Conservation (phyloP, 2,329 filamentous ascomycete species). For the Alternaria incomplexa region DNA sequence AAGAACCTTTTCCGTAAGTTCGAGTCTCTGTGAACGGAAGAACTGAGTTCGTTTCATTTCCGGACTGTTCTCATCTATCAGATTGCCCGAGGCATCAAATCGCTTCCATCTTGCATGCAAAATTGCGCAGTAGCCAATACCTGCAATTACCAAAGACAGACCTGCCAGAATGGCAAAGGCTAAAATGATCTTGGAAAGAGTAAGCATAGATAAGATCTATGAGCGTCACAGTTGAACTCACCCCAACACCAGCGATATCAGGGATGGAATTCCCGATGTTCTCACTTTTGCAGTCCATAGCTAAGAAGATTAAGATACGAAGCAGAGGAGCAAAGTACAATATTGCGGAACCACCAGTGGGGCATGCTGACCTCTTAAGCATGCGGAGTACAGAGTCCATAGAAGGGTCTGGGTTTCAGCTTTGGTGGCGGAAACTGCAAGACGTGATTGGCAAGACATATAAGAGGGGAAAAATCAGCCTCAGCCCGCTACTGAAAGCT, state of each 20-base stretch:
- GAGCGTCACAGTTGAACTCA: neutral
- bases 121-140: neutral
- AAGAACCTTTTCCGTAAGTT: neutral
- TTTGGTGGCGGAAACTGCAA: neutral
- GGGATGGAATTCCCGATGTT: neutral
- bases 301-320: neutral
- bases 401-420: neutral
- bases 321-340: neutral
- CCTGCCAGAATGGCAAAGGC: neutral
- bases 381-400: neutral
- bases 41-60: neutral
- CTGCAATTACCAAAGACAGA: neutral
- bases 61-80: too few species aligned
- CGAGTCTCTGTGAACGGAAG: neutral
- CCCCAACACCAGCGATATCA: neutral
- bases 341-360: neutral
- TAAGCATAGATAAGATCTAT: neutral
- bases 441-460: neutral
- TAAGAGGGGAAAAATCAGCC: neutral
- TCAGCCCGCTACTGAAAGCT: neutral
- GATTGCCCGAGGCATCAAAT: too few species aligned
- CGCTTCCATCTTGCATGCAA: too few species aligned
- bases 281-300: neutral
- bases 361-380: neutral
- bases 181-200: neutral